A percentile compares a stretch with the other conserved stretches of the same genome.
Evolutionary conservation across 345 rosid species (phyloP).

Genomic region (Clausena lansium): DNA sequence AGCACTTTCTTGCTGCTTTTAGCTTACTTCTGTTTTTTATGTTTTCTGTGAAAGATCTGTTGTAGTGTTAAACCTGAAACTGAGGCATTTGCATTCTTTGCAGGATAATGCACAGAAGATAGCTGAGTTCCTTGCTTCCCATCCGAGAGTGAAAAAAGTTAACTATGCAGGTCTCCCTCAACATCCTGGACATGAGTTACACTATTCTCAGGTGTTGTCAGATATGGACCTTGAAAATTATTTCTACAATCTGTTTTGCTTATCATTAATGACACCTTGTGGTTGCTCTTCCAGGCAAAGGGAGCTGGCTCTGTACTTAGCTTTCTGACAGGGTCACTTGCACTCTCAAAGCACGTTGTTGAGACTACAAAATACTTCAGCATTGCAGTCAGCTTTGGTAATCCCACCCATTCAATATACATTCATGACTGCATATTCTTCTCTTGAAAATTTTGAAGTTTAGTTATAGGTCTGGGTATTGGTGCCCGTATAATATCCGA

Average conservation of each 20-base stretch:
- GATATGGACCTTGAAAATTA: background rate
- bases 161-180: constrained; percentile 80
- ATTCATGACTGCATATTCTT: background rate
- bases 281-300: constrained; percentile 55
- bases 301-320: constrained; percentile 98
- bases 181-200: constrained; percentile 84
- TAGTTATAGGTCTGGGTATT: background rate
- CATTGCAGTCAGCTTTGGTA: constrained; percentile 96
- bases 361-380: constrained; percentile 90
- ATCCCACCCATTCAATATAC: constrained; percentile 17
- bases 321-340: constrained; percentile 85
- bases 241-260: background rate
- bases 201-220: constrained; percentile 75
- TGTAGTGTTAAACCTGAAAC: constrained; percentile 2
- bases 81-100: constrained; percentile 7
- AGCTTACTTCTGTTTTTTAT: background rate
- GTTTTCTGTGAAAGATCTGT: background rate
- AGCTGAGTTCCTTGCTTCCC: constrained; percentile 74
- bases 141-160: constrained; percentile 83
- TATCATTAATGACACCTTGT: background rate
- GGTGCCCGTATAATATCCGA: background rate
- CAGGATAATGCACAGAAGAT: constrained; percentile 91
- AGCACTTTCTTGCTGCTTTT: background rate
- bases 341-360: constrained; percentile 82
- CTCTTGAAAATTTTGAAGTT: background rate